Conservation (phyloP, 148 eudicot genomes). For the Silene conica region DNA sequence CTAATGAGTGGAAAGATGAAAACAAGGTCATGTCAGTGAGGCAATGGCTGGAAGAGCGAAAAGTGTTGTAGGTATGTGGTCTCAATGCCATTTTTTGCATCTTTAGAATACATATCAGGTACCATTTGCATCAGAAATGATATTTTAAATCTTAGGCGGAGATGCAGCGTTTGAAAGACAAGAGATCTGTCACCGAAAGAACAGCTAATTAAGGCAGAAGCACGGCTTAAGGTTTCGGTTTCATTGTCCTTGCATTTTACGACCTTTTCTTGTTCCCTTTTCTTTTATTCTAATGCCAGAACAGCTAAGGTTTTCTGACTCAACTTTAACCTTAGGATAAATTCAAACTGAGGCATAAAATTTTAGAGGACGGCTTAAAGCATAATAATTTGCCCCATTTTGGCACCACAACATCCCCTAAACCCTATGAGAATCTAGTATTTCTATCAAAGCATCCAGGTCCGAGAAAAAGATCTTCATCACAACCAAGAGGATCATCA, state of each 20-base stretch:
- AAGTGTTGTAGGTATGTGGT: constrained; percentile 53
- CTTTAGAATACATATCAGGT: not conserved
- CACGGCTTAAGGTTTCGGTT: constrained; percentile 66
- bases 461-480: constrained; percentile 53
- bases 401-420: constrained; percentile 41
- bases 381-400: constrained; percentile 24
- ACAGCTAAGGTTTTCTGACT: constrained; percentile 9
- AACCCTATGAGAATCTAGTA: constrained; percentile 41
- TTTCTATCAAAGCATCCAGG: constrained; percentile 49
- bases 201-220: constrained; percentile 86
- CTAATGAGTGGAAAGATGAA: constrained; percentile 97
- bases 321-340: constrained; percentile 54
- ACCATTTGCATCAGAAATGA: not conserved
- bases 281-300: not conserved
- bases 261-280: not conserved
- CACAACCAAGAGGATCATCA: constrained; percentile 61
- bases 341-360: constrained; percentile 71
- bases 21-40: constrained; percentile 93
- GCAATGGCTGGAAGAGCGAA: constrained; percentile 89
- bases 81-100: not conserved
- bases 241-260: not conserved
- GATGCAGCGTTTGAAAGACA: constrained; percentile 71
- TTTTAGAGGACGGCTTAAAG: constrained; percentile 75
- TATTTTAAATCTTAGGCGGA: constrained; percentile 51
- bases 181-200: constrained; percentile 70